Evolutionary conservation across 2,329 filamentous ascomycete species (phyloP).

Genomic region (Venturia aucupariae): DNA sequence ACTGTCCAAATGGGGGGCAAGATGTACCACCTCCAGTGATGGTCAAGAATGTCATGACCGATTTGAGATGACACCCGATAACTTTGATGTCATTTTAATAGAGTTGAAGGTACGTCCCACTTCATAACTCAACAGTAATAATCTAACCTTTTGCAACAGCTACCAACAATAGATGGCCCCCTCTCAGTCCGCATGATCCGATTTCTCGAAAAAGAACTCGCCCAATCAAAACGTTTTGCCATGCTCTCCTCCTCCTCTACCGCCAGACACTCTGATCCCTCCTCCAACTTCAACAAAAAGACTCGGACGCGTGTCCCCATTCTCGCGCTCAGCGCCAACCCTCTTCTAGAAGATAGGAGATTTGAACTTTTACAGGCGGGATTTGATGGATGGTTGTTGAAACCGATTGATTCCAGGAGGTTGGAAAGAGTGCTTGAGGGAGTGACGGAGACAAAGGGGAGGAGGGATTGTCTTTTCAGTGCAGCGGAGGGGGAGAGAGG

Average conservation of each 20-base stretch:
- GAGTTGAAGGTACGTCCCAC: not conserved
- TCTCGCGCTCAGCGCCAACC: not conserved
- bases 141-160: too few species aligned
- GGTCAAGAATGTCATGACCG: slow-evolving; percentile 7
- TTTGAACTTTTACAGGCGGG: not conserved
- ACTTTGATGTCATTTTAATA: not conserved
- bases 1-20: not conserved
- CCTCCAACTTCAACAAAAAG: not conserved
- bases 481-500: not conserved
- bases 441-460: not conserved
- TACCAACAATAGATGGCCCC: not conserved
- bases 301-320: not conserved
- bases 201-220: not conserved
- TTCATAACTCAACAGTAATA: not conserved
- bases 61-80: not conserved
- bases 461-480: not conserved
- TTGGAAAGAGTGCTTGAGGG: not conserved
- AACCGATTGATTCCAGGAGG: not conserved
- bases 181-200: slow-evolving; percentile 1
- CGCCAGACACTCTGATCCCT: not conserved
- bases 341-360: not conserved
- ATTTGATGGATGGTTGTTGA: slow-evolving; percentile 4
- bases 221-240: not conserved
- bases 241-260: not conserved
- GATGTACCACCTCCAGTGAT: not conserved